Conservation (phyloP, 164 flowering plant genomes). For the Vitis rupestris region DNA sequence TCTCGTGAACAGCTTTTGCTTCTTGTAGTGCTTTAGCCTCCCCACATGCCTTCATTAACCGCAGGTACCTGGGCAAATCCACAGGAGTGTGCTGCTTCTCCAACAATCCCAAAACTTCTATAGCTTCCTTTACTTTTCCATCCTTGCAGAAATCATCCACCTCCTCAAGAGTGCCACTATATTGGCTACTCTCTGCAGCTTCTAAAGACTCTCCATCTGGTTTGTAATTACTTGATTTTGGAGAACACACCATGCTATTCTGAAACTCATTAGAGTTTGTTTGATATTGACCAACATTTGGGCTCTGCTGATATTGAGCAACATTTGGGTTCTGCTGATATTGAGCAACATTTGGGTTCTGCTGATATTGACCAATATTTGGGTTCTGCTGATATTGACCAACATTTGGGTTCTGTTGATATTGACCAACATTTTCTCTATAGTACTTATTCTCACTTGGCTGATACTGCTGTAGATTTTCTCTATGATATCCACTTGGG, state of each 20-base stretch:
- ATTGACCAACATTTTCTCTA: neutral
- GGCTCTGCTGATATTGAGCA: conserved; percentile 4
- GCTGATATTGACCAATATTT: conserved; percentile 10
- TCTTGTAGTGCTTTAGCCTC: conserved; percentile 50
- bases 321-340: conserved; percentile 5
- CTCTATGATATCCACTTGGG: neutral
- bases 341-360: conserved; percentile 4
- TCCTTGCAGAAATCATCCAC: conserved; percentile 53
- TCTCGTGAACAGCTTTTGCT: conserved; percentile 60
- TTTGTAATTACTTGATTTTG: neutral
- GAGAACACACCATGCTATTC: conserved; percentile 10
- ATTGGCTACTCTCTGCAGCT: conserved; percentile 18
- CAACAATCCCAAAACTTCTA: conserved; percentile 48
- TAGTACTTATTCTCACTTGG: neutral
- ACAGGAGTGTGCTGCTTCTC: conserved; percentile 35
- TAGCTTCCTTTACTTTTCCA: conserved; percentile 62
- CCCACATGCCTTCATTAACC: conserved; percentile 58
- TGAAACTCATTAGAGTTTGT: conserved; percentile 1
- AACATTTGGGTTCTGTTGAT: conserved; percentile 19
- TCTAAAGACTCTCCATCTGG: conserved; percentile 20
- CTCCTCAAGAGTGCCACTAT: conserved; percentile 47
- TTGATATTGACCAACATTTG: conserved; percentile 2
- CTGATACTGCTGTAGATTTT: neutral
- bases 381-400: conserved; percentile 8
- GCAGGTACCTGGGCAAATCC: conserved; percentile 43